Conservation (phyloP, 306 rosid genomes). For the Lagenaria siceraria region DNA sequence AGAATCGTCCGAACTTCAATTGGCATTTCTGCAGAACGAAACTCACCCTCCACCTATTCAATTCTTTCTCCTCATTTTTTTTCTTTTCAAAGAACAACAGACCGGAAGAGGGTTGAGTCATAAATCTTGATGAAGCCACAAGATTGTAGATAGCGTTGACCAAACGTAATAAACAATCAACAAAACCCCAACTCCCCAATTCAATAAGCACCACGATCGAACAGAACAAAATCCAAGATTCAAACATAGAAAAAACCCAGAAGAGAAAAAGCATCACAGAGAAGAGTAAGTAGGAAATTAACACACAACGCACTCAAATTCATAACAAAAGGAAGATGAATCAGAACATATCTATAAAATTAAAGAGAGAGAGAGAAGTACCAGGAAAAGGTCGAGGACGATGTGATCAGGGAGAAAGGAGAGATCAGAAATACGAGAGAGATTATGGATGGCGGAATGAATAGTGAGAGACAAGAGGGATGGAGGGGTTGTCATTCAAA, state of each 20-base stretch:
- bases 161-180: background rate
- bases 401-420: constrained; percentile 85
- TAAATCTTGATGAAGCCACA: background rate
- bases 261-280: background rate
- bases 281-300: background rate
- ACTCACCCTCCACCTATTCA: background rate
- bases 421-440: constrained; percentile 78
- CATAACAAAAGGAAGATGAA: background rate
- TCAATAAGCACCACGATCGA: background rate
- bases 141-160: background rate
- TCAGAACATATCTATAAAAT: background rate
- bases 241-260: constrained; percentile 1
- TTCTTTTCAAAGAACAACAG: background rate
- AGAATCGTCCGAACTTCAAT: background rate
- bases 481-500: constrained; percentile 66
- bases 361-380: constrained; percentile 8
- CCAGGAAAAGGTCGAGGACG: constrained; percentile 70
- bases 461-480: constrained; percentile 67
- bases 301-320: background rate
- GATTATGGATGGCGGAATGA: constrained; percentile 77
- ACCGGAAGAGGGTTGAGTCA: background rate
- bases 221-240: background rate
- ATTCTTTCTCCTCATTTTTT: background rate
- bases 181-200: background rate
- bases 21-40: background rate